Evolutionary conservation across 345 rosid species (phyloP).

Genomic region (Ricinus communis): DNA sequence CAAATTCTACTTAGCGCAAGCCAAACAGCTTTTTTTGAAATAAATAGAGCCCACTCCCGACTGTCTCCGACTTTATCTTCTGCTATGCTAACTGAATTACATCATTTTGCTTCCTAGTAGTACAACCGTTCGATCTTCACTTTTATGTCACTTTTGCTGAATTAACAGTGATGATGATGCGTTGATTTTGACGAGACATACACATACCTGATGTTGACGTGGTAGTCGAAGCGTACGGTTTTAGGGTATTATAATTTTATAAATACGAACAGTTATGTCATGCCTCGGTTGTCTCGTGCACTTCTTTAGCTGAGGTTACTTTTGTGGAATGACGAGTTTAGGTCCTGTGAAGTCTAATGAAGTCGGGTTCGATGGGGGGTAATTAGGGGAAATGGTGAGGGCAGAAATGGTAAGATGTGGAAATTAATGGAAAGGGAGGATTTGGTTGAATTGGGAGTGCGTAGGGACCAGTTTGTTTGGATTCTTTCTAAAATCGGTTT

Average conservation of each 20-base stretch:
- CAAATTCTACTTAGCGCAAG: too few relatives aligned
- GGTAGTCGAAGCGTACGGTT: background rate
- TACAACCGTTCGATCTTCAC: background rate
- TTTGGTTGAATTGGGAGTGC: too few relatives aligned
- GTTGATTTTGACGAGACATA: background rate
- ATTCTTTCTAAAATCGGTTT: too few relatives aligned
- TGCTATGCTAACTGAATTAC: background rate
- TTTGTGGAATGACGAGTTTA: background rate
- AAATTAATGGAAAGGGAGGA: too few relatives aligned
- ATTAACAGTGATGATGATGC: background rate
- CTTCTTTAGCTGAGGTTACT: background rate
- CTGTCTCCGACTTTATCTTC: background rate
- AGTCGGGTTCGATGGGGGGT: too few relatives aligned
- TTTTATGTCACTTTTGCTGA: background rate
- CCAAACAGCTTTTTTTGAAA: background rate
- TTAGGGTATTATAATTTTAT: background rate
- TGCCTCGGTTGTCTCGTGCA: constrained; percentile 3
- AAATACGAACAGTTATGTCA: constrained; percentile 1
- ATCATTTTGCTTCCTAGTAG: background rate
- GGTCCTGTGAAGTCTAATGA: too few relatives aligned
- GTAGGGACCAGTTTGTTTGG: too few relatives aligned
- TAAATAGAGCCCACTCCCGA: background rate
- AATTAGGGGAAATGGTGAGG: too few relatives aligned
- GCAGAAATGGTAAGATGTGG: too few relatives aligned
- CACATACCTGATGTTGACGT: background rate